Conservation (phyloP, 2,329 filamentous ascomycete species). For the Aureobasidium sp. region DNA sequence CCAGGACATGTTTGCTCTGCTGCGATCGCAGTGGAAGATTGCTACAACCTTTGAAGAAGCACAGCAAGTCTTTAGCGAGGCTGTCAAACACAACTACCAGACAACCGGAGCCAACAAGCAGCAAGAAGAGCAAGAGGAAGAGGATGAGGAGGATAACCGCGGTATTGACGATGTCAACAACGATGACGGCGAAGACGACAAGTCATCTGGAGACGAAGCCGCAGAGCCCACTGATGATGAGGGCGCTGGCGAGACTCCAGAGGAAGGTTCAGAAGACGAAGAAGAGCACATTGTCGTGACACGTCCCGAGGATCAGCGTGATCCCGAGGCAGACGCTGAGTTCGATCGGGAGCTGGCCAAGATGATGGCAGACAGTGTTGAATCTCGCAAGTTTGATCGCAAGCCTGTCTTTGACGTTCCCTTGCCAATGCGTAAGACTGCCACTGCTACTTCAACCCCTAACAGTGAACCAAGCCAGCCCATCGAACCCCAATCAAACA, state of each 20-base stretch:
- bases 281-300: conserved; percentile 91
- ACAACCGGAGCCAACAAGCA: conserved; percentile 31
- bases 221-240: conserved; percentile 44
- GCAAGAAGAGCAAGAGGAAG: conserved; percentile 32
- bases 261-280: conserved; percentile 58
- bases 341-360: conserved; percentile 97
- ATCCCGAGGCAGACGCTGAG: conserved; percentile 90
- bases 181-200: conserved; percentile 55
- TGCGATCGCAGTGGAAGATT: conserved; percentile 87
- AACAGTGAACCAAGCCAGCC: conserved; percentile 34
- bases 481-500: conserved; percentile 36
- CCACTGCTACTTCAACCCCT: conserved; percentile 23
- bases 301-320: conserved; percentile 77
- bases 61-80: conserved; percentile 70
- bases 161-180: conserved; percentile 33
- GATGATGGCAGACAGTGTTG: conserved; percentile 95
- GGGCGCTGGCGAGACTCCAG: conserved; percentile 42
- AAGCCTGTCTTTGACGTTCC: conserved; percentile 95
- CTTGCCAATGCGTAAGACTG: conserved; percentile 62
- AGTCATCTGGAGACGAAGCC: conserved; percentile 31
- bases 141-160: conserved; percentile 64
- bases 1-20: conserved; percentile 78
- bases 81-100: conserved; percentile 86
- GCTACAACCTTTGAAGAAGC: conserved; percentile 69
- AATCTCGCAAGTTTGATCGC: conserved; percentile 91